Percentiles rank a stretch among this genome's conserved stretches.
Conservation (phyloP, 345 rosid genomes). For the Trapa incisa region DNA sequence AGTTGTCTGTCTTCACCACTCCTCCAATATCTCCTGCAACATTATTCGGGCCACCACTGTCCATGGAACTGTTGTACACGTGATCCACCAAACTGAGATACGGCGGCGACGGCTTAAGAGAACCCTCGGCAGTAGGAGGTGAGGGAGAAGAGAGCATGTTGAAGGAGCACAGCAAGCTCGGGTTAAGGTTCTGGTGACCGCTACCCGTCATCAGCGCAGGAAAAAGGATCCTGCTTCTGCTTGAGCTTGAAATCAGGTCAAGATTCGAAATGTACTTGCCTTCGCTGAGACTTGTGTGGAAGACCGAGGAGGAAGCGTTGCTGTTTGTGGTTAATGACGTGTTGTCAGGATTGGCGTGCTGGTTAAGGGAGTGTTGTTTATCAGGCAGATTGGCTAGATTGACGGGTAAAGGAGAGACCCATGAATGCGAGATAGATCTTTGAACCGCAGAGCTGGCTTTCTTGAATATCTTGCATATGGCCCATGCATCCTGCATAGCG, state of each 20-base stretch:
- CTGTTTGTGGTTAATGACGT: not conserved
- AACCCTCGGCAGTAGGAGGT: not conserved
- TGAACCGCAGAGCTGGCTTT: slow-evolving; percentile 62
- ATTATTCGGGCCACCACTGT: not conserved
- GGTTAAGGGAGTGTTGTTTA: not conserved
- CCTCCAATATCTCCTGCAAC: not conserved
- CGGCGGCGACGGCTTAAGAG: not conserved
- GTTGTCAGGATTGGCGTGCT: not conserved
- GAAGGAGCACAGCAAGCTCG: not conserved
- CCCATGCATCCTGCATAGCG: slow-evolving; percentile 71
- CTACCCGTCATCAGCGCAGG: not conserved
- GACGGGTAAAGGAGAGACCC: slow-evolving; percentile 40
- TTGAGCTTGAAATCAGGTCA: not conserved
- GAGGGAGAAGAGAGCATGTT: not conserved
- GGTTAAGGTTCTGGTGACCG: not conserved
- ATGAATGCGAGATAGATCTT: slow-evolving; percentile 62
- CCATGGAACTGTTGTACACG: not conserved
- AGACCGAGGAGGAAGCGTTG: not conserved
- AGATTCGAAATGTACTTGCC: not conserved
- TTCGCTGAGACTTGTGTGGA: not conserved
- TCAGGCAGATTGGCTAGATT: slow-evolving; percentile 12
- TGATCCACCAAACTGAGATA: not conserved
- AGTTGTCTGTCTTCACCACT: not conserved
- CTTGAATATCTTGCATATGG: slow-evolving; percentile 88
- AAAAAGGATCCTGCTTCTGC: not conserved